These are phyloP conservation scores for Platanthera zijinensis DNA, from an alignment of 106 monocot genomes.

Conservation along the genomic window DNA sequence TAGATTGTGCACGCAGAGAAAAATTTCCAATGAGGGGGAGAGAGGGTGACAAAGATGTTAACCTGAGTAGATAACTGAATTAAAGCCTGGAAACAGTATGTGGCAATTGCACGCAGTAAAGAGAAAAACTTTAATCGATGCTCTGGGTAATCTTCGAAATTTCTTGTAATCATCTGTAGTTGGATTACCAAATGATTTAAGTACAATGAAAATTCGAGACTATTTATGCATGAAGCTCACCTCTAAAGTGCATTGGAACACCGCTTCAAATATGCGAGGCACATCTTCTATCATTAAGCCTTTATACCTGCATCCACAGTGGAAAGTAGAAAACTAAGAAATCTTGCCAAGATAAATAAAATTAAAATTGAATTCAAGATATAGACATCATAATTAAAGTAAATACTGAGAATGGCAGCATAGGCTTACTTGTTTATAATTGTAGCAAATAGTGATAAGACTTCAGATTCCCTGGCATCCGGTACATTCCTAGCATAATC, in stretches of 20 bases:
- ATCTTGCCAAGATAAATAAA: neutral
- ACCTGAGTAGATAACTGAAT: slow-evolving; percentile 90
- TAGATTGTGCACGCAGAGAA: too few species aligned
- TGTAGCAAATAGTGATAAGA: slow-evolving; percentile 87
- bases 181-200: neutral
- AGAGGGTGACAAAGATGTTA: slow-evolving; percentile 5
- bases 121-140: slow-evolving; percentile 96
- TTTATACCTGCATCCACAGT: slow-evolving; percentile 53
- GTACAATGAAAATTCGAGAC: neutral
- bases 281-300: slow-evolving; percentile 91
- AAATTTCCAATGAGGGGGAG: neutral
- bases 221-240: slow-evolving; percentile 15
- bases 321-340: neutral
- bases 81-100: slow-evolving; percentile 89
- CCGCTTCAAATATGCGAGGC: slow-evolving; percentile 88
- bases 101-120: slow-evolving; percentile 80
- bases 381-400: neutral
- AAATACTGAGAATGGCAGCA: neutral
- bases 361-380: neutral
- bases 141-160: slow-evolving; percentile 99
- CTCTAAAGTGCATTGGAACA: slow-evolving; percentile 97
- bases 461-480: slow-evolving; percentile 99
- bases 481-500: slow-evolving; percentile 99
- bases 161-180: slow-evolving; percentile 91
- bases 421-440: slow-evolving; percentile 71